Evolutionary conservation across 805 yeast species (phyloP).

Genomic region (Saccharomycopsis amapae): DNA sequence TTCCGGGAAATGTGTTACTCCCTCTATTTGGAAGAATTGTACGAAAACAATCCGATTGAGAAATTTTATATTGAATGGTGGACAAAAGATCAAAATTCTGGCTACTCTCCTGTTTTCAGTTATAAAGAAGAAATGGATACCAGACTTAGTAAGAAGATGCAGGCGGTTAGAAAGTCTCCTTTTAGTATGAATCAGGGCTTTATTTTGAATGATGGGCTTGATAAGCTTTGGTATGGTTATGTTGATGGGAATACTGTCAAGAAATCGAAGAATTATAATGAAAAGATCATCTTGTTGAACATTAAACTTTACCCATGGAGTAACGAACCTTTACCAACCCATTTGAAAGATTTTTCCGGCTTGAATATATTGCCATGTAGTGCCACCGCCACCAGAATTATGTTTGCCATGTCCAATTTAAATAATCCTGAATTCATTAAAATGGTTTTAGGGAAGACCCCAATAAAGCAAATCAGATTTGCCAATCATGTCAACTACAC

Average conservation of each 20-base stretch:
- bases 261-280: slow-evolving; percentile 27
- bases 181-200: slow-evolving; percentile 53
- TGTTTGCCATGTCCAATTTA: slow-evolving; percentile 58
- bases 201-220: slow-evolving; percentile 42
- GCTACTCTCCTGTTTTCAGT: slow-evolving; percentile 30
- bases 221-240: slow-evolving; percentile 55
- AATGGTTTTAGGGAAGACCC: slow-evolving; percentile 48
- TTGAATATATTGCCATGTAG: slow-evolving; percentile 51
- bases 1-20: slow-evolving; percentile 54
- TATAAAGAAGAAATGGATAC: slow-evolving; percentile 42
- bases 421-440: slow-evolving; percentile 44
- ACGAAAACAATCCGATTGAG: slow-evolving; percentile 38
- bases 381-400: slow-evolving; percentile 53
- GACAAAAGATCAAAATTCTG: slow-evolving; percentile 15
- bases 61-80: slow-evolving; percentile 51
- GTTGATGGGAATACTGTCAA: slow-evolving; percentile 38
- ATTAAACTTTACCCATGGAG: slow-evolving; percentile 57
- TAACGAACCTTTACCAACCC: slow-evolving; percentile 38
- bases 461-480: slow-evolving; percentile 49
- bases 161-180: slow-evolving; percentile 45
- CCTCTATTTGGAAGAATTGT: slow-evolving; percentile 54
- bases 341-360: slow-evolving; percentile 28
- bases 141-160: slow-evolving; percentile 42
- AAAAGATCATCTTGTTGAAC: slow-evolving; percentile 35
- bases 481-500: slow-evolving; percentile 46